A percentile compares a stretch with the other conserved stretches of the same genome.
Evolutionary conservation across 768 basidiomycete species (phyloP).

Genomic region (Ramaria rubella): DNA sequence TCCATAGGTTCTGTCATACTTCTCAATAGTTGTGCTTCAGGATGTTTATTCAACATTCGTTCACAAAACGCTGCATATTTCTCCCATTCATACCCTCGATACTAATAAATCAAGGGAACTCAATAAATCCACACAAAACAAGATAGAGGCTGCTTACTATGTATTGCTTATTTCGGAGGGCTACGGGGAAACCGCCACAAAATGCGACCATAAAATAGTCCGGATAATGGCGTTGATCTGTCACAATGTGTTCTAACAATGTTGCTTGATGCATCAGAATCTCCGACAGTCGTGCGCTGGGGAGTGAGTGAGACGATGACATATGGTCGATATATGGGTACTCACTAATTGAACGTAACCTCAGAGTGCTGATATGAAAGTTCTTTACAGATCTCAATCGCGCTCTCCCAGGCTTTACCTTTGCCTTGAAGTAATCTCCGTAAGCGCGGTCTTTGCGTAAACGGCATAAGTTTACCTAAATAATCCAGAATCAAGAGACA

Average conservation of each 20-base stretch:
- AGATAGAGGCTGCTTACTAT: slow-evolving; percentile 46
- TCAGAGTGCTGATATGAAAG: slow-evolving; percentile 82
- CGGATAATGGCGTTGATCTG: slow-evolving; percentile 76
- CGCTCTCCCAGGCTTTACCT: slow-evolving; percentile 96
- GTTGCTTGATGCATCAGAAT: slow-evolving; percentile 84
- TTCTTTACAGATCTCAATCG: slow-evolving; percentile 90
- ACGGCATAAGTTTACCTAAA: slow-evolving; percentile 48
- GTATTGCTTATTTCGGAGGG: slow-evolving; percentile 84
- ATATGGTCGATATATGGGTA: neutral
- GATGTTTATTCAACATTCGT: slow-evolving; percentile 85
- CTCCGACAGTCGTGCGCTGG: slow-evolving; percentile 73
- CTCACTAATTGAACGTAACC: slow-evolving; percentile 88
- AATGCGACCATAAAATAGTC: slow-evolving; percentile 94
- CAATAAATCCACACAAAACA: neutral
- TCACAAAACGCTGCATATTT: slow-evolving; percentile 87
- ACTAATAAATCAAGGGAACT: slow-evolving; percentile 38
- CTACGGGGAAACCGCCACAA: slow-evolving; percentile 84
- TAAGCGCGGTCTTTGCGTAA: neutral
- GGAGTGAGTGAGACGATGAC: slow-evolving; percentile 12
- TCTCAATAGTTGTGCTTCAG: slow-evolving; percentile 74
- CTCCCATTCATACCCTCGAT: slow-evolving; percentile 94
- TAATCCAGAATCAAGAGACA: slow-evolving; percentile 91
- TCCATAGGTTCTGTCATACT: slow-evolving; percentile 68
- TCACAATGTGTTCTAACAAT: slow-evolving; percentile 78
- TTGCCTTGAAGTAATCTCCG: slow-evolving; percentile 48